Conservation (phyloP, 345 rosid genomes). For the Clarkia xantiana region DNA sequence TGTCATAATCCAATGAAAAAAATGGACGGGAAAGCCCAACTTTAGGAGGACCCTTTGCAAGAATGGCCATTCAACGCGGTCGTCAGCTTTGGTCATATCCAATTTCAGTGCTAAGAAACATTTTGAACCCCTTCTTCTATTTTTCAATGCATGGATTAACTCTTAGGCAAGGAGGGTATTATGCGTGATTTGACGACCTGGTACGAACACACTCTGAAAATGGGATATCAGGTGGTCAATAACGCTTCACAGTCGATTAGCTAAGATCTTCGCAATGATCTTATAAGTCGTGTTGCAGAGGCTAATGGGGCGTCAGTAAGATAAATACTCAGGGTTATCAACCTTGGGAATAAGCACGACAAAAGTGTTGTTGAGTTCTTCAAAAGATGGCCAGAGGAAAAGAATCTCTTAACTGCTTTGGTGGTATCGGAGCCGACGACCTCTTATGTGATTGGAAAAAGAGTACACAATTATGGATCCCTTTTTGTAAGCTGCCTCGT, state of each 20-base stretch:
- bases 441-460: no score
- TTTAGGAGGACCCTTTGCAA: not conserved
- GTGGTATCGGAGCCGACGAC: not conserved
- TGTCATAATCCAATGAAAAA: not conserved
- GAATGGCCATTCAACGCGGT: not conserved
- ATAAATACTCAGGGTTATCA: not conserved
- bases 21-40: not conserved
- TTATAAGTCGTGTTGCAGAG: no score
- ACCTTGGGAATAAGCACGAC: not conserved
- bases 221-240: not conserved
- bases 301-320: not conserved
- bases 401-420: not conserved
- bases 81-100: not conserved
- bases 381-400: not conserved
- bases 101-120: not conserved
- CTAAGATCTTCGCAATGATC: not conserved
- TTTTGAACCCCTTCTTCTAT: not conserved
- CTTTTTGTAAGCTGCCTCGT: no score
- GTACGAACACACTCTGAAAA: not conserved
- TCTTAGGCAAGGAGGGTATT: not conserved
- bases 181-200: not conserved
- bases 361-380: not conserved
- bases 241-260: not conserved
- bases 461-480: no score
- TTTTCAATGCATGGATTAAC: not conserved